Base-by-base conservation (phyloP, 768 basidiomycete species). In the Gloeostereum incarnatum region DNA sequence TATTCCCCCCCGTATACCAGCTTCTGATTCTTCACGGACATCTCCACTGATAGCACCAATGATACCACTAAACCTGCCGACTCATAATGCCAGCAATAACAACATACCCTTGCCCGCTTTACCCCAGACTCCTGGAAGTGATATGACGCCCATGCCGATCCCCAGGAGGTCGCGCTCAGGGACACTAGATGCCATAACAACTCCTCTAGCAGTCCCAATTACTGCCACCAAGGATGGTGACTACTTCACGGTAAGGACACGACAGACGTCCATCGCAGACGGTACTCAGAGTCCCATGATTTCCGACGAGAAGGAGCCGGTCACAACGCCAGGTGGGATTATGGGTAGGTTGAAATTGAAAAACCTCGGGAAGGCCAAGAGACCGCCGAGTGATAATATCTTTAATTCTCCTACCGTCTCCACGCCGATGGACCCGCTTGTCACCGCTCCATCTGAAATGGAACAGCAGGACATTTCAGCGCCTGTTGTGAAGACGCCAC, bases 11-110 rank as follows among this genome's bases (percentile, higher is more conserved):
- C n/a, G n/a, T n/a, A n/a, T n/a, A 2, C 49, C 60, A 7, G 57
- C 68, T 8, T 59, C 70, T 3, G 53, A 66, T 4, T 53, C 68
- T 2, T 51, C 62, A 26, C 61, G 68, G 34, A 51, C 71, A 3
- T 75, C 76, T 2, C 78, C 81, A 6, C 60, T 83, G 18, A 55
- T 77, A 19, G 62, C 78, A 1, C 74, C 81, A 0, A 60, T 78
- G 55, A 80, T 84, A 44, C 71, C 73, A 0, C 51, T 76, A 19
- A 46, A 59, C 36, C 31, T 52, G 7, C 32, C 50, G 41, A 29
- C n/a, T n/a, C n/a, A n/a, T n/a, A n/a, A n/a, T n/a, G n/a, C 42
- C 10, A 59, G 55, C 34, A 53, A 54, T 24, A 54, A 55, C 20
- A 41, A 51, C 10, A 47, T 58, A 31, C 47, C 47, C 9, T 33